Evolutionary conservation across 805 yeast genomes (phyloP), one percentile per base, ranked within the genome.

Genomic region (Ogataea nitratoaversa): DNA sequence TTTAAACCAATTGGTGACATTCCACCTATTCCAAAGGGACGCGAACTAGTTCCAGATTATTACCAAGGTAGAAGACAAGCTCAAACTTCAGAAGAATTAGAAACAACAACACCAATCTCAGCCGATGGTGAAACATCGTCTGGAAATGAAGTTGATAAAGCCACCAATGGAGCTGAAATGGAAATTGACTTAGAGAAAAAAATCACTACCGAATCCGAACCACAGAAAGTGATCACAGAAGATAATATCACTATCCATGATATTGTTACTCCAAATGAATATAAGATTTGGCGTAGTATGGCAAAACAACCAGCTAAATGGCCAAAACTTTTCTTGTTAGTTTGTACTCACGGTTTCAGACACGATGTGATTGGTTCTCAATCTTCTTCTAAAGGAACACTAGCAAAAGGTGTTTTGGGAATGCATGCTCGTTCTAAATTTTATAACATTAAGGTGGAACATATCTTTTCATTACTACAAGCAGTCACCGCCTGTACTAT

Each of bases 401-500:
- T 79, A 41, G 59, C 76, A 23, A 73, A 72, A 42, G 68, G 70
- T 47, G 62, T 82, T 36, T 60, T 64, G 35, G 60, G 53, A 19
- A 67, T 81, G 72, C 85, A 81, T 59, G 48, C 66, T 25, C 66
- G 67, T 42, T 78, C 88, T 44, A 79, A 78, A 60, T 77, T 71
- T 53, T 83, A 83, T 62, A 85, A 82, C 57, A 79, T 77, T 72
- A 78, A 79, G 60, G 66, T 79, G 42, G 91, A 83, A 63, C 79
- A 72, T 59, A 61, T 83, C 48, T 83, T 75, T 59, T 76, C 90
- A 3, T 66, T 82, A 46, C 65, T 82, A 40, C 91, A 83, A 63
- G 81, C 78, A 38, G 62, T 82, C 47, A 82, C 90, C 31, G 90
- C 91, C 13, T 74, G 79, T 50, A 82, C 88, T 37, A 82, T 82